Evolutionary conservation across 352 stramenopile species (phyloP).

Genomic region (Peronospora farinosa): DNA sequence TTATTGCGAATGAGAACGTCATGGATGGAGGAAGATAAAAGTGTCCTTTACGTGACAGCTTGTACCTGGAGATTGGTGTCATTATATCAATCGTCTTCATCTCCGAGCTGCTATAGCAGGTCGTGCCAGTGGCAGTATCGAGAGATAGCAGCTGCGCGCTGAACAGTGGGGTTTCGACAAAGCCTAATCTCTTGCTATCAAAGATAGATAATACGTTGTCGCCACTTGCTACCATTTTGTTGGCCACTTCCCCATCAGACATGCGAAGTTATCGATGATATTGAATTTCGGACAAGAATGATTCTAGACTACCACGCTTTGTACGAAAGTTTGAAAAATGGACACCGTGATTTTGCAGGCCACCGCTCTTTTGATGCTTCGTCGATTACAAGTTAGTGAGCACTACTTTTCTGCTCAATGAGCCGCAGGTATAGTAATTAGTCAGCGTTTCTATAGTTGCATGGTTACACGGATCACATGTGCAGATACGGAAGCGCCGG

Average conservation of each 20-base stretch:
- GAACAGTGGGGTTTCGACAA: conserved; percentile 10
- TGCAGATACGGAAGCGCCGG: conserved; percentile 20
- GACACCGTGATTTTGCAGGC: not conserved
- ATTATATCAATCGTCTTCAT: conserved; percentile 8
- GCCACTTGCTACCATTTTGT: conserved; percentile 27
- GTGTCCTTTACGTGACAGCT: conserved; percentile 7
- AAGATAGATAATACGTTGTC: conserved; percentile 34
- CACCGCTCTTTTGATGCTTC: not conserved
- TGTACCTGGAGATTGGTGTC: conserved; percentile 9
- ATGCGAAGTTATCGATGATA: conserved; percentile 6
- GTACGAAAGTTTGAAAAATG: conserved; percentile 23
- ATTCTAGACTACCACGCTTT: conserved; percentile 18
- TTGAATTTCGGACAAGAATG: conserved; percentile 1
- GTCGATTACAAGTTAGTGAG: not conserved
- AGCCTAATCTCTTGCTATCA: conserved; percentile 9
- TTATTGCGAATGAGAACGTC: conserved; percentile 28
- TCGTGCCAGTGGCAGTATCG: conserved; percentile 40
- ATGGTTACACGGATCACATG: conserved; percentile 3
- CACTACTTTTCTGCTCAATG: conserved; percentile 1
- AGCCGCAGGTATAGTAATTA: conserved; percentile 6
- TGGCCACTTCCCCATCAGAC: conserved; percentile 13
- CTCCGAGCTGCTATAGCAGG: conserved; percentile 32
- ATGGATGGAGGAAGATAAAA: conserved; percentile 20
- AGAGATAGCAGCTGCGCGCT: conserved; percentile 27
- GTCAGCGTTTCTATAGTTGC: conserved; percentile 1